phyloP scores from a whole-genome alignment of 306 rosid species.

The Morella rubra region DNA sequence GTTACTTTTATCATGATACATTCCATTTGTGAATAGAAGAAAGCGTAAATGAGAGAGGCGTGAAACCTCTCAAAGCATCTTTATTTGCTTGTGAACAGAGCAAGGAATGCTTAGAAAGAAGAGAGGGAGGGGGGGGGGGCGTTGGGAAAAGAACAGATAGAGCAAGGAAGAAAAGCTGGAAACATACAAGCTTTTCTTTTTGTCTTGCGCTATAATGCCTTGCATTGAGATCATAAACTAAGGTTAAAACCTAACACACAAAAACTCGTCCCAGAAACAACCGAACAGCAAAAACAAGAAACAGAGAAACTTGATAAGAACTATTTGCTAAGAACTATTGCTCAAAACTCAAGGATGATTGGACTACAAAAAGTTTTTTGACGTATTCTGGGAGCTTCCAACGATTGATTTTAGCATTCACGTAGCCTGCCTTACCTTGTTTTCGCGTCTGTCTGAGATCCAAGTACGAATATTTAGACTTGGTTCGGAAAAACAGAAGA shows the following conservation, averaged over 20 bases:
- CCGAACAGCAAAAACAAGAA: slow-evolving; percentile 6
- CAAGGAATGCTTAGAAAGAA: neutral
- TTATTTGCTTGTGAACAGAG: slow-evolving; percentile 16
- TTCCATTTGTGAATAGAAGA: slow-evolving; percentile 13
- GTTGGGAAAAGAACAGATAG: neutral
- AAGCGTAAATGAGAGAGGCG: neutral
- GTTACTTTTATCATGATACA: slow-evolving; percentile 17
- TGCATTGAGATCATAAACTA: slow-evolving; percentile 24
- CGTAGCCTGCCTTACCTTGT: neutral
- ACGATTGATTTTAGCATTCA: neutral
- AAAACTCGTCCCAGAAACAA: neutral
- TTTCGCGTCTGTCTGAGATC: neutral
- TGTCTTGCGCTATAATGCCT: slow-evolving; percentile 11
- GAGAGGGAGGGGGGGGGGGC: no score
- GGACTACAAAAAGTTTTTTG: neutral
- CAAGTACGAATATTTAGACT: neutral
- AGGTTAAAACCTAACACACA: slow-evolving; percentile 20
- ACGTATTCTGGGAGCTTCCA: neutral
- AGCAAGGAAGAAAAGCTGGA: slow-evolving; percentile 24
- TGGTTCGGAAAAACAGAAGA: neutral
- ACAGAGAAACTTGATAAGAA: neutral
- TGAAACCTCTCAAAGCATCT: slow-evolving; percentile 32
- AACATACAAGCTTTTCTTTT: slow-evolving; percentile 25
- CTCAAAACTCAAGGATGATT: neutral
- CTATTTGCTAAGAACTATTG: neutral